Base-by-base conservation (phyloP, 2,329 filamentous ascomycete genomes). In the Myriosclerotinia curreyana region DNA sequence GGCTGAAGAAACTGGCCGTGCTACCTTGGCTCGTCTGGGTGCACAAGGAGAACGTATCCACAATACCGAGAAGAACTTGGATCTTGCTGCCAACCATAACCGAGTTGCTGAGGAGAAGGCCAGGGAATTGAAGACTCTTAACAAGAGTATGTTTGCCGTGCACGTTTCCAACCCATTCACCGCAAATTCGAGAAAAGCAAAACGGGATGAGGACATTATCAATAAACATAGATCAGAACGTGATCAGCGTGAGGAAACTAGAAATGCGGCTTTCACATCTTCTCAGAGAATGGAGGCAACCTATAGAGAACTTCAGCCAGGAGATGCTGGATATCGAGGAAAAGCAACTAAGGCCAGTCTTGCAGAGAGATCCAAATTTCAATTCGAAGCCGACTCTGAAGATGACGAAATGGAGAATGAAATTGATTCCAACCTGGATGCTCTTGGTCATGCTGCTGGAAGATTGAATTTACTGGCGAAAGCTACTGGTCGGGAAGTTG, bases 131-230 rank as follows among this genome's bases (percentile, higher is more conserved):
- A 94, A 94, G 79, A 91, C 85, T 0, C 80, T 96, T 58, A 96
- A 97, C 77, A 82, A 89, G 67, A 92, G 88, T 79, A 96, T 97
- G 92, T 96, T 96, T 73, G 90, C 91, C 6, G 84, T 93, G 28
- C 89, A 92, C 72, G 87, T 93, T 34, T 81, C 81, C 61, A 92
- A 92, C 71, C 89, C 89, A 0, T 91, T 96, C 74, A 95, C 90
- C 0, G 86, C 85, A 17, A 86, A 84, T 67, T 83, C 82, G 69
- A 83, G 88, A 52, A 83, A 82, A 36, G 80, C 82, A 62, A 85
- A 84, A 64, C 83, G 85, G 49, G 90, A 95, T 68, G 81, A 88
- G 59, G 81, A 85, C 62, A 83, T 90, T 52, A 79, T 96, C 72
- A 85, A 88, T 53, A 87, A 87, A 64, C 85, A 90, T 71, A 83